A percentile compares a stretch with the other conserved stretches of the same genome.
Evolutionary conservation across 2,329 filamentous ascomycete species (phyloP).

Genomic region (Colletotrichum euphorbiae): DNA sequence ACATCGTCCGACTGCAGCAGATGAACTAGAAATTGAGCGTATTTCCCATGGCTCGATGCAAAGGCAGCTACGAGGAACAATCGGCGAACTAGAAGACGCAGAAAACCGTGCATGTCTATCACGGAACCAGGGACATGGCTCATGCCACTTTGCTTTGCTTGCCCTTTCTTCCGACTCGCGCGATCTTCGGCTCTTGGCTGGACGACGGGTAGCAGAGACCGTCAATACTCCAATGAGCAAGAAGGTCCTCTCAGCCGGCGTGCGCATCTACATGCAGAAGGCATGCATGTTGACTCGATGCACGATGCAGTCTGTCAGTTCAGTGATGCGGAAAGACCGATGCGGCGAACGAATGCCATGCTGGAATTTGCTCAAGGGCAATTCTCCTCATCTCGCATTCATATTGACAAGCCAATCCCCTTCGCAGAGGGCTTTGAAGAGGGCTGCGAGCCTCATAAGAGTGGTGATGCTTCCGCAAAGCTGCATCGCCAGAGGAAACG

Average conservation of each 20-base stretch:
- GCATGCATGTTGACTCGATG: slow-evolving; percentile 38
- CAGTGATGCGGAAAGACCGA: slow-evolving; percentile 28
- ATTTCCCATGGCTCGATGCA: neutral
- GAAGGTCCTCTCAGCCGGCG: slow-evolving; percentile 10
- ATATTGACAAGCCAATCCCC: slow-evolving; percentile 18
- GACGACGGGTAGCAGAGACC: neutral
- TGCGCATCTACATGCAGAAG: slow-evolving; percentile 32
- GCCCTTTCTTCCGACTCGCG: slow-evolving; percentile 37
- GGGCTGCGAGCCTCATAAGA: slow-evolving; percentile 32
- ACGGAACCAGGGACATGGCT: slow-evolving; percentile 30
- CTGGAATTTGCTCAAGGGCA: slow-evolving; percentile 11
- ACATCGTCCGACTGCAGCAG: neutral
- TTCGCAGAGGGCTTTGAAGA: slow-evolving; percentile 2
- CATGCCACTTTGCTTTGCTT: slow-evolving; percentile 12
- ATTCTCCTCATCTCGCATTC: slow-evolving; percentile 28
- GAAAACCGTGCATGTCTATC: slow-evolving; percentile 14
- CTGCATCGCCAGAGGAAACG: slow-evolving; percentile 12
- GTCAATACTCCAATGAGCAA: slow-evolving; percentile 34
- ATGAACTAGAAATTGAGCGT: neutral
- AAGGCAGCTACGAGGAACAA: slow-evolving; percentile 19
- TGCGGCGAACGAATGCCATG: slow-evolving; percentile 31
- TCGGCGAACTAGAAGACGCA: slow-evolving; percentile 21
- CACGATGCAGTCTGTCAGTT: slow-evolving; percentile 34
- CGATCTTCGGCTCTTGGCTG: slow-evolving; percentile 34
- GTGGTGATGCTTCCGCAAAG: slow-evolving; percentile 36